phyloP scores from a whole-genome alignment of 2,329 filamentous ascomycete species.

The Aureobasidium vineae region DNA sequence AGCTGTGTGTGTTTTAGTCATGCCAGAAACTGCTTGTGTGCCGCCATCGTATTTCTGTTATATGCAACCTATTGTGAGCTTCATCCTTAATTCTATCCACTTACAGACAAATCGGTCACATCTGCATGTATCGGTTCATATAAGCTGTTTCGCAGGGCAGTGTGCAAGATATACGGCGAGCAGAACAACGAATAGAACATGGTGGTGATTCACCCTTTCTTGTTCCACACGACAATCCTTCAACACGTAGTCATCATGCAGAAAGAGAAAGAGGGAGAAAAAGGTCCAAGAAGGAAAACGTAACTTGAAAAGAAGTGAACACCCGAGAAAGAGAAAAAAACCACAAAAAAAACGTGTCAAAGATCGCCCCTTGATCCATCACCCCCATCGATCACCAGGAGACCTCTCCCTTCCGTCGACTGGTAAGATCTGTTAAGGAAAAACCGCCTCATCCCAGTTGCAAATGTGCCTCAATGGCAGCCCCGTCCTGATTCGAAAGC shows the following conservation, averaged over 20 bases:
- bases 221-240: not conserved
- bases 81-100: too few relatives aligned
- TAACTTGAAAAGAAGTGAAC: constrained; percentile 10
- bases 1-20: too few relatives aligned
- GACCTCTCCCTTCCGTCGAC: not conserved
- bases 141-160: not conserved
- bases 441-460: constrained; percentile 5
- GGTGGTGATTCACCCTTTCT: not conserved
- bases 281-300: constrained; percentile 12
- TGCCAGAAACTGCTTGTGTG: too few relatives aligned
- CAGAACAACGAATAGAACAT: not conserved
- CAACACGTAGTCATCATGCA: not conserved
- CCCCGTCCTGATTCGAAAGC: constrained; percentile 19
- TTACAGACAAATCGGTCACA: too few relatives aligned
- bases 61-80: too few relatives aligned
- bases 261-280: not conserved
- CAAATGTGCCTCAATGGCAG: constrained; percentile 11
- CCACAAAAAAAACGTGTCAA: constrained; percentile 13
- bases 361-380: constrained; percentile 19
- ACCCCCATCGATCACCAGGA: not conserved
- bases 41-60: too few relatives aligned
- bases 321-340: not conserved
- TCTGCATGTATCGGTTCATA: not conserved
- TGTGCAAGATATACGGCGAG: not conserved
- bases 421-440: not conserved